Conservation (phyloP, 805 yeast species). For the Yarrowia keelungensis region DNA sequence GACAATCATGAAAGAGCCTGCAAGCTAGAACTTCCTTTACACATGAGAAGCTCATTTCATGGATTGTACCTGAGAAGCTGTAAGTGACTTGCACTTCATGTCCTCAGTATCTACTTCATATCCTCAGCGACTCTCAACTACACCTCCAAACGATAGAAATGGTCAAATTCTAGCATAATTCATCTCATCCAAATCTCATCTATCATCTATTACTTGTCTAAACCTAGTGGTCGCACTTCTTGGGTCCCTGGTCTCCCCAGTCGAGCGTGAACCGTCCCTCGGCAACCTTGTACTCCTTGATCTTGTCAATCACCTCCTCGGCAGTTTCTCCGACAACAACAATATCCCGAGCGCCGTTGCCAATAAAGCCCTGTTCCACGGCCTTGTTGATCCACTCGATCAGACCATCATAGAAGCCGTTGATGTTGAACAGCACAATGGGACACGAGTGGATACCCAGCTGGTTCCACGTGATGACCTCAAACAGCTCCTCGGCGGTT, state of each 20-base stretch:
- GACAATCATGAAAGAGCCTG: too few species aligned
- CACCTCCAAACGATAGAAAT: too few species aligned
- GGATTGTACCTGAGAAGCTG: too few species aligned
- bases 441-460: slow-evolving; percentile 86
- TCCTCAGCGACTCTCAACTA: too few species aligned
- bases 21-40: too few species aligned
- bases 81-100: too few species aligned
- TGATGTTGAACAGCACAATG: slow-evolving; percentile 73
- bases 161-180: too few species aligned
- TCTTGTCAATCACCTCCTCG: slow-evolving; percentile 68
- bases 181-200: not conserved
- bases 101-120: too few species aligned
- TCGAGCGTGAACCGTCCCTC: slow-evolving; percentile 75
- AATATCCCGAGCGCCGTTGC: slow-evolving; percentile 69
- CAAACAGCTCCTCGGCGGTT: slow-evolving; percentile 87
- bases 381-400: slow-evolving; percentile 67
- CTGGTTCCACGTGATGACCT: slow-evolving; percentile 90
- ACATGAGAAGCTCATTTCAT: too few species aligned
- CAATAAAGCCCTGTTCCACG: slow-evolving; percentile 70
- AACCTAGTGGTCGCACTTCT: slow-evolving; percentile 33
- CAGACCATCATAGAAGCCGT: slow-evolving; percentile 80
- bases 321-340: slow-evolving; percentile 71
- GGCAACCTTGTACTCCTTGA: slow-evolving; percentile 68
- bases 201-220: not conserved
- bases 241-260: slow-evolving; percentile 57